Conservation (phyloP, 1,139 yeast species). For the Kazachstania sp. region DNA sequence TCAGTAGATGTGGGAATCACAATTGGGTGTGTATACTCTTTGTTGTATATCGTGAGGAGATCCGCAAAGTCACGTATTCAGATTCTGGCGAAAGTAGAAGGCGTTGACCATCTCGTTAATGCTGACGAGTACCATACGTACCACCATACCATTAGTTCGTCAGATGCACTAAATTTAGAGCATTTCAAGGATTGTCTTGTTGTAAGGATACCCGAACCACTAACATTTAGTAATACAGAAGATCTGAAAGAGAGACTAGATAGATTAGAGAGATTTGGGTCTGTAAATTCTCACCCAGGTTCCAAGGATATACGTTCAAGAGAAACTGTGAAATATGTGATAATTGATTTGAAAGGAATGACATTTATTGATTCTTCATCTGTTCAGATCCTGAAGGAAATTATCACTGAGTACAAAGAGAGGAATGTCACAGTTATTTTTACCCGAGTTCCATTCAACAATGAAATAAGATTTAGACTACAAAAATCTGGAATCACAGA, state of each 20-base stretch:
- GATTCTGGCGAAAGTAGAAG: constrained; percentile 75
- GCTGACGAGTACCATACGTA: constrained; percentile 47
- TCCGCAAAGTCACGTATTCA: constrained; percentile 86
- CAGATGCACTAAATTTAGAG: constrained; percentile 36
- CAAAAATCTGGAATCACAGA: constrained; percentile 27
- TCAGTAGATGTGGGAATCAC: constrained; percentile 88
- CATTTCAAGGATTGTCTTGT: constrained; percentile 81
- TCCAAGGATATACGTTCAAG: constrained; percentile 45
- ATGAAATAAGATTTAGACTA: constrained; percentile 33
- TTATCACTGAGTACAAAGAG: constrained; percentile 45
- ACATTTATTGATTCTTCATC: constrained; percentile 82
- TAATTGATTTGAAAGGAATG: constrained; percentile 84
- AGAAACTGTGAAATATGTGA: constrained; percentile 54
- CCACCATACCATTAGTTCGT: constrained; percentile 6
- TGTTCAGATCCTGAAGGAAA: constrained; percentile 59
- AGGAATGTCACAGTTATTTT: constrained; percentile 57
- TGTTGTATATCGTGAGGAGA: constrained; percentile 73
- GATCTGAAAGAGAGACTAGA: constrained; percentile 69
- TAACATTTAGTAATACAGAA: constrained; percentile 84
- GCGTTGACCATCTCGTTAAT: constrained; percentile 65
- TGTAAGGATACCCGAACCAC: constrained; percentile 84
- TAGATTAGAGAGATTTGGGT: constrained; percentile 77
- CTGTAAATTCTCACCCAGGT: constrained; percentile 78
- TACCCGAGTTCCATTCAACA: constrained; percentile 49
- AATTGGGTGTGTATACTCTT: constrained; percentile 72